Percentiles rank a stretch among this genome's conserved stretches.
phyloP scores from a whole-genome alignment of 2,329 filamentous ascomycete species.

The Microdochium trichocladiopsis region DNA sequence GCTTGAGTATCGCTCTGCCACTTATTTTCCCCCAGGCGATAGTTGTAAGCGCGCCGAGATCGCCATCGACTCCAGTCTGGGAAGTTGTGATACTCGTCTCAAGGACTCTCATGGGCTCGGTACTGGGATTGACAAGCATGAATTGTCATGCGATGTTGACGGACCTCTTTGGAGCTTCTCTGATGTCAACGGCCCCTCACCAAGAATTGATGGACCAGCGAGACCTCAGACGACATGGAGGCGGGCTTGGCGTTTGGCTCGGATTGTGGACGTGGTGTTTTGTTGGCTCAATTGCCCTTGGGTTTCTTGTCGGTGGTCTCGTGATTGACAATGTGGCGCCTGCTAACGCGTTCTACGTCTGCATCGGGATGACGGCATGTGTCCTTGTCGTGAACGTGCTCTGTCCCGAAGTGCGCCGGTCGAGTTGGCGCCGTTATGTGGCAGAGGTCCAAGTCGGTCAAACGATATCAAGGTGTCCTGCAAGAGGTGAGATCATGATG shows the following conservation, averaged over 20 bases:
- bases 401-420: slow-evolving; percentile 64
- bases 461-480: slow-evolving; percentile 49
- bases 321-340: slow-evolving; percentile 60
- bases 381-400: slow-evolving; percentile 65
- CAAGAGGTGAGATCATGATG: slow-evolving; percentile 69
- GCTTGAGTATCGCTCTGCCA: slow-evolving; percentile 63
- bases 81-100: slow-evolving; percentile 55
- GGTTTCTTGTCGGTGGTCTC: slow-evolving; percentile 64
- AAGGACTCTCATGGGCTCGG: slow-evolving; percentile 58
- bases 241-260: slow-evolving; percentile 74
- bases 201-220: slow-evolving; percentile 61
- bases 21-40: slow-evolving; percentile 71
- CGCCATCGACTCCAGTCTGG: slow-evolving; percentile 48
- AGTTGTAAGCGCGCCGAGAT: slow-evolving; percentile 48
- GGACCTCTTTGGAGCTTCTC: slow-evolving; percentile 69
- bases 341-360: slow-evolving; percentile 70
- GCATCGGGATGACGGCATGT: slow-evolving; percentile 57
- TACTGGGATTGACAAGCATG: slow-evolving; percentile 69
- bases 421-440: slow-evolving; percentile 61
- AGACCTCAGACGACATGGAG: slow-evolving; percentile 67
- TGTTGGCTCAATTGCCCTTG: slow-evolving; percentile 63
- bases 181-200: slow-evolving; percentile 66
- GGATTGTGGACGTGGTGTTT: slow-evolving; percentile 74
- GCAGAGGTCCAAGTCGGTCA: slow-evolving; percentile 52
- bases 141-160: slow-evolving; percentile 66